Evolutionary conservation across 2,329 filamentous ascomycete genomes (phyloP), one percentile per base, ranked within the genome.

Genomic region (Fusarium sp.): DNA sequence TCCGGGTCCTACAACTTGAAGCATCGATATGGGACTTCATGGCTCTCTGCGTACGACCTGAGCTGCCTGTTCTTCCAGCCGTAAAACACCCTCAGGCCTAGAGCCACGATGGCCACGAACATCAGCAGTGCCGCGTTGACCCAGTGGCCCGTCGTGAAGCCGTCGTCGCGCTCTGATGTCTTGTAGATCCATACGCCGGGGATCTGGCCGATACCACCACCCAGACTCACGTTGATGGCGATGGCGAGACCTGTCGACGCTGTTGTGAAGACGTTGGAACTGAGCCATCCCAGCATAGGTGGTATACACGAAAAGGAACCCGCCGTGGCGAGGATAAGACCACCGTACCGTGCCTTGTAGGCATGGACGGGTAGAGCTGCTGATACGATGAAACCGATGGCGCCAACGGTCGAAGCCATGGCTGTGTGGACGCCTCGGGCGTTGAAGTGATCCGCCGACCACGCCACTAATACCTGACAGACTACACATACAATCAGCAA

Each of bases 151-250:
- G 91, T 93, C 0, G 91, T 91, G 78, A 92, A 94, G 0, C 92
- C 92, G 11, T 74, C 81, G 24, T 82, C 79, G 20, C 86, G 87
- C 80, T 94, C 91, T 12, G 88, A 82, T 1, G 88, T 85, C 77
- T 92, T 92, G 81, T 93, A 94, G 70, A 93, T 93, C 91, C 91
- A 94, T 1, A 93, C 91, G 0, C 92, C 92, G 0, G 90, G 88
- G 44, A 94, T 94, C 80, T 94, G 92, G 0, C 92, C 92, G 0
- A 92, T 86, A 0, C 91, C 92, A 0, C 91, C 92, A 57, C 87
- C 87, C 33, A 92, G 86, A 2, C 89, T 90, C 17, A 94, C 88
- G 71, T 94, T 93, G 70, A 94, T 81, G 1, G 92, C 92, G 64
- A 94, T 92, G 2, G 92, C 92, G 12, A 94, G 85, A 0, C 92